These are phyloP conservation scores for Nannizziopsis barbatae DNA, from an alignment of 2,329 filamentous ascomycete genomes.

Conservation along the genomic window DNA sequence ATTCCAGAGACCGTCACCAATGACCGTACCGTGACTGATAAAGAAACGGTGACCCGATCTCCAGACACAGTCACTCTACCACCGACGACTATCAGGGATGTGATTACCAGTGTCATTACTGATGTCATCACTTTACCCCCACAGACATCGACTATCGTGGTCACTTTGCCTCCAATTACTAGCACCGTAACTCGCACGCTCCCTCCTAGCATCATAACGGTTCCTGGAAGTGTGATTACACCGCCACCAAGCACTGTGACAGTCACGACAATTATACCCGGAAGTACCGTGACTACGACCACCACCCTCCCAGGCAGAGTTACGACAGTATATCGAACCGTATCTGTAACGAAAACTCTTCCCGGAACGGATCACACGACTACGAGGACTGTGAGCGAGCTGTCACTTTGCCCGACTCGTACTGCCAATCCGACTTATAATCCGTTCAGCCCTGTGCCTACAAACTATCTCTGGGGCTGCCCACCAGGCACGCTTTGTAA, in stretches of 20 bases:
- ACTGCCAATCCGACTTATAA: slow-evolving; percentile 25
- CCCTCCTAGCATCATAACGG: slow-evolving; percentile 14
- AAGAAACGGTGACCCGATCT: not conserved
- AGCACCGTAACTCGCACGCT: slow-evolving; percentile 8
- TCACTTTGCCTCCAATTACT: slow-evolving; percentile 8
- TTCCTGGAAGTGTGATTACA: slow-evolving; percentile 12
- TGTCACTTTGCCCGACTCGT: slow-evolving; percentile 24
- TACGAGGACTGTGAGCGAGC: slow-evolving; percentile 4
- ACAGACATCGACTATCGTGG: slow-evolving; percentile 5
- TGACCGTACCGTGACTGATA: not conserved
- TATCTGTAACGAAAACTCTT: slow-evolving; percentile 14
- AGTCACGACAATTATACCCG: slow-evolving; percentile 16
- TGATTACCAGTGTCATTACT: not conserved
- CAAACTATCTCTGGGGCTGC: slow-evolving; percentile 31
- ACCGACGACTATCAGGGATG: not conserved
- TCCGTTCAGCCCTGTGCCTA: slow-evolving; percentile 19
- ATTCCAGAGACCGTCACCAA: not conserved
- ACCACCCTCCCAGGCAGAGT: slow-evolving; percentile 15
- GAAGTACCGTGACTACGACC: slow-evolving; percentile 15
- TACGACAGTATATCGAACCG: slow-evolving; percentile 10
- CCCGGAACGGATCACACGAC: slow-evolving; percentile 6
- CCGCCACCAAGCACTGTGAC: slow-evolving; percentile 12
- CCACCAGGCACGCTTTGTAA: slow-evolving; percentile 35
- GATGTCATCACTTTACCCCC: slow-evolving; percentile 8
- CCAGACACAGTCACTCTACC: not conserved